Percentiles rank a stretch among this genome's conserved stretches.
Conservation (phyloP, 2,329 filamentous ascomycete species). For the Ceratocystis ficicola region DNA sequence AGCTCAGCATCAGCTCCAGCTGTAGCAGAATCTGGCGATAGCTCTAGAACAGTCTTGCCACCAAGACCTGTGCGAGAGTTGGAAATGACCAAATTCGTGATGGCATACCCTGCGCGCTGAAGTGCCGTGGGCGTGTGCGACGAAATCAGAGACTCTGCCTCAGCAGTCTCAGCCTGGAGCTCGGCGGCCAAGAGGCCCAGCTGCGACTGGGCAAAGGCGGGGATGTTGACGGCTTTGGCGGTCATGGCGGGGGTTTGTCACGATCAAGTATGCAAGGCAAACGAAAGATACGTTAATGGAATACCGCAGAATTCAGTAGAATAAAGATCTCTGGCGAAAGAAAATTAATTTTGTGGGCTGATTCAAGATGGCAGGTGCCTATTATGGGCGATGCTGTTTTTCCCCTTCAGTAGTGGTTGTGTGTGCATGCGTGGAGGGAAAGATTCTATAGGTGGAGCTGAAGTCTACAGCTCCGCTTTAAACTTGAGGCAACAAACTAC, state of each 20-base stretch:
- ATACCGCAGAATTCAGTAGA: neutral
- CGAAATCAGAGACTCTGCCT: conserved; percentile 55
- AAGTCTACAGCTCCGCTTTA: conserved; percentile 13
- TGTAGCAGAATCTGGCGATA: conserved; percentile 60
- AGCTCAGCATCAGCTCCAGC: conserved; percentile 38
- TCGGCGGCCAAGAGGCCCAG: conserved; percentile 58
- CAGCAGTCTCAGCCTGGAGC: conserved; percentile 57
- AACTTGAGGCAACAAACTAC: neutral
- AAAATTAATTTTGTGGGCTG: neutral
- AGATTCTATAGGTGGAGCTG: conserved; percentile 4
- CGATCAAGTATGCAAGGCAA: neutral
- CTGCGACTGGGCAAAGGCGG: conserved; percentile 58
- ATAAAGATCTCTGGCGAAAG: neutral
- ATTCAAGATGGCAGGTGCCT: neutral
- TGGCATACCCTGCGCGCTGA: conserved; percentile 63
- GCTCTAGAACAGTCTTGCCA: conserved; percentile 79
- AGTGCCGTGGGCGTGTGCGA: conserved; percentile 56
- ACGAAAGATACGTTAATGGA: neutral
- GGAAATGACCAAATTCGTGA: conserved; percentile 61
- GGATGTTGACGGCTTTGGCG: conserved; percentile 44
- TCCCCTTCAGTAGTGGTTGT: neutral
- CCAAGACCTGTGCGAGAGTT: conserved; percentile 80
- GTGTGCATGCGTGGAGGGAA: neutral
- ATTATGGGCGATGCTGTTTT: neutral
- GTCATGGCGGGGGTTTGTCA: conserved; percentile 28